phyloP scores from a whole-genome alignment of 176 grass and related monocot species.

The Paspalum notatum region DNA sequence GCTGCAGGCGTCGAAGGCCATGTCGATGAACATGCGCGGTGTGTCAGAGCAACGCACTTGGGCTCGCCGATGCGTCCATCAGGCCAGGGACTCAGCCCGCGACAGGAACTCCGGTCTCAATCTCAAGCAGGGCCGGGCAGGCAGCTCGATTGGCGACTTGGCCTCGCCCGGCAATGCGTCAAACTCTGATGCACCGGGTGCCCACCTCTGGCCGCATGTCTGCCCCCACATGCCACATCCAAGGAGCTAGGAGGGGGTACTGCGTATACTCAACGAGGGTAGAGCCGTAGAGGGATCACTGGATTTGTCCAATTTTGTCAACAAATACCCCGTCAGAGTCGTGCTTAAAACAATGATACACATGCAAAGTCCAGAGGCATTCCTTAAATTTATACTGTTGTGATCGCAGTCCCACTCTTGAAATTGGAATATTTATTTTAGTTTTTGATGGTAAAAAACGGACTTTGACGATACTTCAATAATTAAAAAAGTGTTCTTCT shows the following conservation, averaged over 20 bases:
- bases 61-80: slow-evolving; percentile 6
- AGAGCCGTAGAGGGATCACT: not conserved
- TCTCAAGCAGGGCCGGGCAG: too few species aligned
- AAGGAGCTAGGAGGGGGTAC: not conserved
- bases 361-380: not conserved
- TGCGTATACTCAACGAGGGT: not conserved
- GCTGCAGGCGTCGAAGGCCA: not conserved
- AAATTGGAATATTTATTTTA: too few species aligned
- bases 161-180: slow-evolving; percentile 21
- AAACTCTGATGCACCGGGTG: slow-evolving; percentile 35
- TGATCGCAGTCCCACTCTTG: too few species aligned
- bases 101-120: slow-evolving; percentile 3
- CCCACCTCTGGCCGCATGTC: slow-evolving; percentile 27
- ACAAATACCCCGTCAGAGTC: not conserved
- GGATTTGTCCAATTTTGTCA: not conserved
- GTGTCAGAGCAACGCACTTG: slow-evolving; percentile 27
- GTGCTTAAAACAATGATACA: not conserved
- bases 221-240: not conserved
- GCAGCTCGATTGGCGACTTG: slow-evolving; percentile 8
- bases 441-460: too few species aligned
- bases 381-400: not conserved
- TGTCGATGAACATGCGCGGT: slow-evolving; percentile 18
- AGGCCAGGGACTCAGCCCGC: not conserved
- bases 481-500: too few species aligned
- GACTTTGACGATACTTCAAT: too few species aligned